Conservation (phyloP, 768 basidiomycete genomes). For the Rhodotorula babjevae region DNA sequence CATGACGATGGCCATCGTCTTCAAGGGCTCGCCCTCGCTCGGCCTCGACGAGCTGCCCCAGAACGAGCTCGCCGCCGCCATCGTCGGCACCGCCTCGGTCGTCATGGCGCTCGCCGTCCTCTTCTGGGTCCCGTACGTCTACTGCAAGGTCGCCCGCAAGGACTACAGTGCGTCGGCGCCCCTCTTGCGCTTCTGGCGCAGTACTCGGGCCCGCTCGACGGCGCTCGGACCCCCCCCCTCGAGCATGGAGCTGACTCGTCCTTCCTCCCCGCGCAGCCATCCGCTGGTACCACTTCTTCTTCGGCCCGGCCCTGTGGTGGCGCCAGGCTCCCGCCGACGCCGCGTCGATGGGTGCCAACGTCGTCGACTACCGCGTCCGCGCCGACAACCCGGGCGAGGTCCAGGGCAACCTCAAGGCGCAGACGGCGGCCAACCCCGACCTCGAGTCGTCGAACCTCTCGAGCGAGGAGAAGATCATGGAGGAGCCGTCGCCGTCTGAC, state of each 20-base stretch:
- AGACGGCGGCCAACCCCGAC: not conserved
- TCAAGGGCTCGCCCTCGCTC: slow-evolving; percentile 48
- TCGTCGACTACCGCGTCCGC: slow-evolving; percentile 47
- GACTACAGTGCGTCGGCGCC: slow-evolving; percentile 46
- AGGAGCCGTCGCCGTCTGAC: slow-evolving; percentile 18
- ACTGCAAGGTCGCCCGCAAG: slow-evolving; percentile 49
- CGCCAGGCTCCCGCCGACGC: slow-evolving; percentile 47
- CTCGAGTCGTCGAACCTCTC: slow-evolving; percentile 1
- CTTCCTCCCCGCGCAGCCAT: slow-evolving; percentile 36
- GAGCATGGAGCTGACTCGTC: not conserved
- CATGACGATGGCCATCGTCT: slow-evolving; percentile 49
- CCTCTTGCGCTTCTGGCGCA: too few species aligned
- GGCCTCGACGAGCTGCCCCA: slow-evolving; percentile 46
- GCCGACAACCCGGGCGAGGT: slow-evolving; percentile 12
- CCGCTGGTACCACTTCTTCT: slow-evolving; percentile 50
- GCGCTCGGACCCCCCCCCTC: too few species aligned
- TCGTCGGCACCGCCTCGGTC: slow-evolving; percentile 48
- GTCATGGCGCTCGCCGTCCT: slow-evolving; percentile 46
- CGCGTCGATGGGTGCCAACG: slow-evolving; percentile 39
- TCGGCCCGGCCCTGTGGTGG: slow-evolving; percentile 49
- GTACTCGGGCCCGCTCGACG: too few species aligned
- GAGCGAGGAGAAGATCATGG: slow-evolving; percentile 30
- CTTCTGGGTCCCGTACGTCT: slow-evolving; percentile 51
- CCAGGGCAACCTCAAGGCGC: not conserved
- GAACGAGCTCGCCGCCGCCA: slow-evolving; percentile 46